Percentiles rank a stretch among this genome's conserved stretches.
Evolutionary conservation across 2,329 filamentous ascomycete species (phyloP).

Genomic region (Aaosphaeria arxii): DNA sequence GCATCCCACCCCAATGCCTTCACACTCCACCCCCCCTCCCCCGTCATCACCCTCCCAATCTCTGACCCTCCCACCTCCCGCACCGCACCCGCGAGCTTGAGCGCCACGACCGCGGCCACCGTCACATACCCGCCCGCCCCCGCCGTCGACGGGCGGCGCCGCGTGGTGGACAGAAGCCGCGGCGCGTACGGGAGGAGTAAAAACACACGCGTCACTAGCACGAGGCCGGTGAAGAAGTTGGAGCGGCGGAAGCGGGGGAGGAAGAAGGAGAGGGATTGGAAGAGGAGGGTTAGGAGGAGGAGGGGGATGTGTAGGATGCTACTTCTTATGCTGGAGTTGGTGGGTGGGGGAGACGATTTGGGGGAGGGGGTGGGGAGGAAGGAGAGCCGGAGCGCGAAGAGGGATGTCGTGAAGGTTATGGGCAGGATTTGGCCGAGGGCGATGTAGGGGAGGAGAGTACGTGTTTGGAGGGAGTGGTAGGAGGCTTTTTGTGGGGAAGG

Average conservation of each 20-base stretch:
- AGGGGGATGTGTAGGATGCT: constrained; percentile 2
- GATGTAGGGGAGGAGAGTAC: constrained; percentile 2
- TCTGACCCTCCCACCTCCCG: constrained; percentile 2
- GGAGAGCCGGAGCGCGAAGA: constrained; percentile 27
- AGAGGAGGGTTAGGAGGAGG: constrained; percentile 18
- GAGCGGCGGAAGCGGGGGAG: constrained; percentile 13
- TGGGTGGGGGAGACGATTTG: not conserved
- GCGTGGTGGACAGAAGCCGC: not conserved
- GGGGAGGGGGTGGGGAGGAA: constrained; percentile 12
- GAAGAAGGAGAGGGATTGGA: constrained; percentile 23
- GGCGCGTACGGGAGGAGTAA: constrained; percentile 20
- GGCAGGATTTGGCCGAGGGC: constrained; percentile 27
- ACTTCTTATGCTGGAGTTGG: not conserved
- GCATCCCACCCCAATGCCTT: constrained; percentile 27
- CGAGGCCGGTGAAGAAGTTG: constrained; percentile 14
- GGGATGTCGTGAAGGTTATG: constrained; percentile 19
- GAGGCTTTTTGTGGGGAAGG: too few species aligned
- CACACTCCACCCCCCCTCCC: constrained; percentile 3
- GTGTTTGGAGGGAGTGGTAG: too few species aligned
- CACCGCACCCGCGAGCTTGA: constrained; percentile 16
- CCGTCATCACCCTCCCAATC: constrained; percentile 9
- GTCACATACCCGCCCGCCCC: constrained; percentile 18
- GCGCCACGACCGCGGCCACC: constrained; percentile 22
- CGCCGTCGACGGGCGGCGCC: constrained; percentile 13
- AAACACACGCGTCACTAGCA: constrained; percentile 17